These are phyloP conservation scores for Pleurotus cornucopiae DNA, from an alignment of 768 basidiomycete genomes.

Conservation along the genomic window DNA sequence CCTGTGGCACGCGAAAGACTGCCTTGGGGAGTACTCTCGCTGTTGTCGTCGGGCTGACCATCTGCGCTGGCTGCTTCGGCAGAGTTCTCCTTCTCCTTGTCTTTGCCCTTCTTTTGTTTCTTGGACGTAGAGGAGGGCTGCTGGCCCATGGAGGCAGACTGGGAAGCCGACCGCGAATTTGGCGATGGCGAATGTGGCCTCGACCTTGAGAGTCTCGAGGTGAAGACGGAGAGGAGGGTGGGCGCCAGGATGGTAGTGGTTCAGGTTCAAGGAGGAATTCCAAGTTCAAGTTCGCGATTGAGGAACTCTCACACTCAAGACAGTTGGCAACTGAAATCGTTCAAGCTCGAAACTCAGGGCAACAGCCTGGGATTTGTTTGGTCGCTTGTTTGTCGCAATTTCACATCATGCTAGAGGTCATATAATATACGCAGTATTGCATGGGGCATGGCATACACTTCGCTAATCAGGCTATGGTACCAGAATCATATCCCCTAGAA, in stretches of 20 bases:
- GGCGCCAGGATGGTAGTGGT: conserved; percentile 66
- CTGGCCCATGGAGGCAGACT: conserved; percentile 68
- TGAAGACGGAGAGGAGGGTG: conserved; percentile 71
- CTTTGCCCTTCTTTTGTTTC: conserved; percentile 74
- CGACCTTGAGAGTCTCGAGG: conserved; percentile 67
- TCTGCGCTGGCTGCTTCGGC: conserved; percentile 34
- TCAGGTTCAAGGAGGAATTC: neutral
- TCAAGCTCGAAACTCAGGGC: neutral
- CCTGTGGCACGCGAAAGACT: conserved; percentile 43
- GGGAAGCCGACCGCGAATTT: conserved; percentile 33
- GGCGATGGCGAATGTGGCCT: conserved; percentile 69
- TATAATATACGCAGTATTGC: conserved; percentile 18
- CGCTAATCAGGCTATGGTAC: neutral
- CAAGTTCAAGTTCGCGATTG: neutral
- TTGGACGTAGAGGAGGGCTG: conserved; percentile 58
- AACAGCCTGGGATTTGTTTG: conserved; percentile 3
- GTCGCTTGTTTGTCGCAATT: neutral
- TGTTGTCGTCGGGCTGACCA: conserved; percentile 34
- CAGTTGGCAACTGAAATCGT: conserved; percentile 3
- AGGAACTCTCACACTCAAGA: neutral
- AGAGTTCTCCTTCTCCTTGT: conserved; percentile 55
- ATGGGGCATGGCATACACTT: conserved; percentile 22
- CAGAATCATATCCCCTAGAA: conserved; percentile 47
- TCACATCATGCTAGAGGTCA: conserved; percentile 7
- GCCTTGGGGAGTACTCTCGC: conserved; percentile 33